A percentile compares a stretch with the other conserved stretches of the same genome.
Evolutionary conservation across 169 alveolate species (phyloP).

Genomic region (Plasmodium vivax): DNA sequence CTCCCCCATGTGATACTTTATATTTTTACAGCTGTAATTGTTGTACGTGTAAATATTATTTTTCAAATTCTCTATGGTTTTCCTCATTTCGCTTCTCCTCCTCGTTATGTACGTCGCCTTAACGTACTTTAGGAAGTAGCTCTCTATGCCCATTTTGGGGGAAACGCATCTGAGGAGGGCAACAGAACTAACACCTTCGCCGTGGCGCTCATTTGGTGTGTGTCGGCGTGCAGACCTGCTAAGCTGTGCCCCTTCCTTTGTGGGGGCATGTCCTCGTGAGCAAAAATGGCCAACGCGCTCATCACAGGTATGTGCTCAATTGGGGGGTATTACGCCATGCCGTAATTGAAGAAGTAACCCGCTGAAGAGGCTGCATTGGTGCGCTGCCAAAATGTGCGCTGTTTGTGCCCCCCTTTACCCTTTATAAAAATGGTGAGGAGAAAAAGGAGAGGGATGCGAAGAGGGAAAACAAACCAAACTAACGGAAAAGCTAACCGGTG

Average conservation of each 20-base stretch:
- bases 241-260: neutral
- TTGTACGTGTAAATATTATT: slow-evolving; percentile 61
- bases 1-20: slow-evolving; percentile 27
- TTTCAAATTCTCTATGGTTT: slow-evolving; percentile 58
- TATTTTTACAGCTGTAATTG: slow-evolving; percentile 43
- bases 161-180: neutral
- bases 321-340: neutral
- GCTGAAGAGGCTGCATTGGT: neutral
- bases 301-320: neutral
- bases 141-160: slow-evolving; percentile 44
- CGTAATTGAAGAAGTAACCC: neutral
- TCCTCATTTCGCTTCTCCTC: slow-evolving; percentile 67
- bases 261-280: neutral
- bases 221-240: neutral
- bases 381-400: neutral
- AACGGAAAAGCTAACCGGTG: neutral
- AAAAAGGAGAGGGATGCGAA: neutral
- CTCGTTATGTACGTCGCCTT: slow-evolving; percentile 46
- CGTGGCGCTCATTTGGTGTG: neutral
- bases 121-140: slow-evolving; percentile 47
- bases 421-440: neutral
- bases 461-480: neutral
- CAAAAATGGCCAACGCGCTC: neutral
- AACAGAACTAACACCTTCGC: neutral
- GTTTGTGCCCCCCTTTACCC: neutral